Conservation (phyloP, 2,329 filamentous ascomycete genomes). For the Echinosphaeria canescens region DNA sequence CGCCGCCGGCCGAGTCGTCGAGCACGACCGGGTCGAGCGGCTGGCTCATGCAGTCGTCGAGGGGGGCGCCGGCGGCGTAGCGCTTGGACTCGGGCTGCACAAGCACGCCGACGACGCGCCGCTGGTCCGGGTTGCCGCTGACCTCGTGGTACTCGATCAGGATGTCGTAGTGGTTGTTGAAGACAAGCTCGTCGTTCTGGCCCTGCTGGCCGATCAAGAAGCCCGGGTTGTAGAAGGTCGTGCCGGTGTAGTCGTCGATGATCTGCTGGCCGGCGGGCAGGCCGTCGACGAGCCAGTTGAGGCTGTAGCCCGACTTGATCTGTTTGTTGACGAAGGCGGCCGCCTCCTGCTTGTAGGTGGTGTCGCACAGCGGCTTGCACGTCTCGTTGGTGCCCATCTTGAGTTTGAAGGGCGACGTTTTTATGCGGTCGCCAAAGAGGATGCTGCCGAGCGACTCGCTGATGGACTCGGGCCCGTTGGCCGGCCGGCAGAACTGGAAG, state of each 20-base stretch:
- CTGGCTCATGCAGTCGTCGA: slow-evolving; percentile 35
- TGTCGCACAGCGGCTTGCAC: slow-evolving; percentile 61
- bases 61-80: slow-evolving; percentile 26
- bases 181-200: slow-evolving; percentile 28
- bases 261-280: slow-evolving; percentile 76
- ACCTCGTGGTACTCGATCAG: slow-evolving; percentile 80
- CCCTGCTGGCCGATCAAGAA: slow-evolving; percentile 53
- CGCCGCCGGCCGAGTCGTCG: slow-evolving; percentile 26
- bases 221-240: slow-evolving; percentile 75
- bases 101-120: slow-evolving; percentile 77
- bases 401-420: slow-evolving; percentile 84
- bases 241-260: slow-evolving; percentile 51
- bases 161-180: slow-evolving; percentile 97
- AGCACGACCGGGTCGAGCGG: slow-evolving; percentile 39
- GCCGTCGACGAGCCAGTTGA: slow-evolving; percentile 94
- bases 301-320: slow-evolving; percentile 69
- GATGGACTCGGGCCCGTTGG: slow-evolving; percentile 55
- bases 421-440: slow-evolving; percentile 89
- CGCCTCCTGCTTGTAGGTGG: slow-evolving; percentile 38
- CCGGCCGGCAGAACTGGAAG: slow-evolving; percentile 75
- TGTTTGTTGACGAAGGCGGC: slow-evolving; percentile 64
- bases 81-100: slow-evolving; percentile 61
- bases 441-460: slow-evolving; percentile 90
- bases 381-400: slow-evolving; percentile 73
- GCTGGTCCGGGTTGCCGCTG: slow-evolving; percentile 39